These are phyloP conservation scores for Malassezia dermatis DNA, from an alignment of 1,284 basidiomycete species.

Conservation along the genomic window DNA sequence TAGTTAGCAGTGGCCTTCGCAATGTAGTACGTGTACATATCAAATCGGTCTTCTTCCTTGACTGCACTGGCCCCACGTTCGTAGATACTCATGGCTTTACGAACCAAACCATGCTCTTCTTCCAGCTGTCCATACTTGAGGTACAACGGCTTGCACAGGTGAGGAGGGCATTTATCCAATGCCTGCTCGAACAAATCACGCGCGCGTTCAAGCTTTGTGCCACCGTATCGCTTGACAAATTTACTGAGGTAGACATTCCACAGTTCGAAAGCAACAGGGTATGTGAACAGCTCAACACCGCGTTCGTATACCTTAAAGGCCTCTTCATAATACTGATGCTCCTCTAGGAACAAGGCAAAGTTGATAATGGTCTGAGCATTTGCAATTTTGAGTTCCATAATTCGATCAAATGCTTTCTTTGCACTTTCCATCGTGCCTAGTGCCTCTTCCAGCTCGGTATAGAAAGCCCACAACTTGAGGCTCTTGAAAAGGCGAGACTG, in stretches of 20 bases:
- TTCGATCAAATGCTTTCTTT: slow-evolving; percentile 90
- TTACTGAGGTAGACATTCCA: slow-evolving; percentile 99
- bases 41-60: slow-evolving; percentile 80
- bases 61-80: slow-evolving; percentile 82
- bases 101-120: slow-evolving; percentile 87
- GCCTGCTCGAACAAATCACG: slow-evolving; percentile 97
- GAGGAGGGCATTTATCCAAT: slow-evolving; percentile 84
- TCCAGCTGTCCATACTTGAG: slow-evolving; percentile 90
- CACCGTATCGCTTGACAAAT: slow-evolving; percentile 91
- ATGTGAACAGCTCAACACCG: slow-evolving; percentile 92
- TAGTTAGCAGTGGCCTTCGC: slow-evolving; percentile 88
- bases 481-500: slow-evolving; percentile 93
- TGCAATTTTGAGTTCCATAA: slow-evolving; percentile 93
- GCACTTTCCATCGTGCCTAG: slow-evolving; percentile 84
- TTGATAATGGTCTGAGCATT: slow-evolving; percentile 90
- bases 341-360: slow-evolving; percentile 91
- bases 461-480: slow-evolving; percentile 96
- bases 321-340: slow-evolving; percentile 96
- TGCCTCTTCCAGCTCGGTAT: slow-evolving; percentile 91
- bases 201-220: slow-evolving; percentile 82
- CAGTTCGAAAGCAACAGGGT: slow-evolving; percentile 93
- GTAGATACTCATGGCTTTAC: slow-evolving; percentile 89
- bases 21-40: slow-evolving; percentile 96
- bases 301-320: slow-evolving; percentile 98
- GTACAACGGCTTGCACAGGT: slow-evolving; percentile 87